phyloP scores from a whole-genome alignment of 1,284 basidiomycete genomes.

The Mycena citricolor region DNA sequence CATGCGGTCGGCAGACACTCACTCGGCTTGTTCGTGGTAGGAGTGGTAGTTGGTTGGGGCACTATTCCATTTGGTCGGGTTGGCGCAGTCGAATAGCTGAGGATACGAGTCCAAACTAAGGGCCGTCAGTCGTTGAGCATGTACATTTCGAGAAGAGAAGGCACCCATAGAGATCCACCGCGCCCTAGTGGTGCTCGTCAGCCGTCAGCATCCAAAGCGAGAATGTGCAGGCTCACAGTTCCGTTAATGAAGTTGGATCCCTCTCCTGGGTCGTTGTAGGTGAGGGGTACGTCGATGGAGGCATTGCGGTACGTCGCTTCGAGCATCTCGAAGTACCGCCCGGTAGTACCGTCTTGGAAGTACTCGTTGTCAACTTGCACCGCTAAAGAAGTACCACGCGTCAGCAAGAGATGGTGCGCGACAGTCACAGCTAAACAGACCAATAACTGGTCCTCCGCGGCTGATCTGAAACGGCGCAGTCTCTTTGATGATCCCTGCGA shows the following conservation, averaged over 20 bases:
- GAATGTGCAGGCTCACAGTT: conserved; percentile 42
- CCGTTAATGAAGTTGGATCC: conserved; percentile 68
- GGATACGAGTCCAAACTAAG: conserved; percentile 67
- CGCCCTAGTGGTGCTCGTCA: conserved; percentile 33
- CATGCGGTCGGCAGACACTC: background rate
- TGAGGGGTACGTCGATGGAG: conserved; percentile 67
- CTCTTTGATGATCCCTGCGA: conserved; percentile 59
- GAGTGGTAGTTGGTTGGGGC: conserved; percentile 56
- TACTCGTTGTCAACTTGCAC: conserved; percentile 63
- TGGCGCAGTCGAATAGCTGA: conserved; percentile 72
- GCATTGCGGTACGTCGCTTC: conserved; percentile 55
- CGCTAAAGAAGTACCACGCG: background rate
- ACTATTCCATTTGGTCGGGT: conserved; percentile 57
- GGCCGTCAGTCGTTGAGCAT: background rate
- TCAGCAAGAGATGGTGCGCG: too few species aligned
- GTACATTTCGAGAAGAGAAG: too few species aligned
- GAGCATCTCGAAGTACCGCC: conserved; percentile 67
- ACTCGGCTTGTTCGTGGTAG: conserved; percentile 54
- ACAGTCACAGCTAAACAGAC: conserved; percentile 67
- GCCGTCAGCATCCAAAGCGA: background rate
- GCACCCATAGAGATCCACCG: conserved; percentile 45
- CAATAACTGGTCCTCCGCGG: conserved; percentile 72
- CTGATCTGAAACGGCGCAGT: conserved; percentile 68
- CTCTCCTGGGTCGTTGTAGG: conserved; percentile 69
- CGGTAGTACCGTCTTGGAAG: conserved; percentile 48